Evolutionary conservation across 2,329 filamentous ascomycete genomes (phyloP).

Genomic region (Zelopaecilomyces penicillatus): DNA sequence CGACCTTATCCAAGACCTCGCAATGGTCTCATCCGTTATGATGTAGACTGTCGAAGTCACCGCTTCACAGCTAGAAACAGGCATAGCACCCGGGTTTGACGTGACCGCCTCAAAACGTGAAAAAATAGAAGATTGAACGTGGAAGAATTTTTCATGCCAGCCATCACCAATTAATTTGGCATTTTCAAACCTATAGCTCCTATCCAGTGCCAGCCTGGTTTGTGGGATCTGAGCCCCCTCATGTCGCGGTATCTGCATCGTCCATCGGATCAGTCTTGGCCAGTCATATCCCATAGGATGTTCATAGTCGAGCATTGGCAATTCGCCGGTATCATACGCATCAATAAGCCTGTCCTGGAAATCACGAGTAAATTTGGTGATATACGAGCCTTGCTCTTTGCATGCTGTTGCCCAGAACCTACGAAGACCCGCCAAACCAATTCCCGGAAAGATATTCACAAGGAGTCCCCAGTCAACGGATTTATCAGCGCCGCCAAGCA

Average conservation of each 20-base stretch:
- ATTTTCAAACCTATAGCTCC: slow-evolving; percentile 32
- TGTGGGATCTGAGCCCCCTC: slow-evolving; percentile 41
- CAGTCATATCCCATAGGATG: slow-evolving; percentile 60
- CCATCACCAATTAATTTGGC: slow-evolving; percentile 24
- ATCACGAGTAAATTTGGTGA: slow-evolving; percentile 46
- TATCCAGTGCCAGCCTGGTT: slow-evolving; percentile 35
- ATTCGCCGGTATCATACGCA: slow-evolving; percentile 54
- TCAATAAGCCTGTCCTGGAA: slow-evolving; percentile 59
- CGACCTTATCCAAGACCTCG: slow-evolving; percentile 52
- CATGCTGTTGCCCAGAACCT: slow-evolving; percentile 47
- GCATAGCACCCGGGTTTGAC: slow-evolving; percentile 36
- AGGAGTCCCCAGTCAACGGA: slow-evolving; percentile 54
- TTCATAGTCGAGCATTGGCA: slow-evolving; percentile 56
- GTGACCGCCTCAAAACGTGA: slow-evolving; percentile 48
- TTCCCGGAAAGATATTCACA: slow-evolving; percentile 45
- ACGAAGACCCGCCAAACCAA: slow-evolving; percentile 42
- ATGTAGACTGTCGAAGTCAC: not conserved
- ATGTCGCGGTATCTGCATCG: slow-evolving; percentile 41
- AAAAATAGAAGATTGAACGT: slow-evolving; percentile 44
- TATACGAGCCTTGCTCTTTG: slow-evolving; percentile 41
- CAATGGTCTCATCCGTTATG: slow-evolving; percentile 26
- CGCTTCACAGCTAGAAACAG: too few species aligned
- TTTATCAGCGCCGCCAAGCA: slow-evolving; percentile 53
- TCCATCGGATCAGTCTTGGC: slow-evolving; percentile 58
- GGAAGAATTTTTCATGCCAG: slow-evolving; percentile 52